A percentile compares a stretch with the other conserved stretches of the same genome.
Conservation (phyloP, 23 red algal genomes). For the Gracilaria domingensis region DNA sequence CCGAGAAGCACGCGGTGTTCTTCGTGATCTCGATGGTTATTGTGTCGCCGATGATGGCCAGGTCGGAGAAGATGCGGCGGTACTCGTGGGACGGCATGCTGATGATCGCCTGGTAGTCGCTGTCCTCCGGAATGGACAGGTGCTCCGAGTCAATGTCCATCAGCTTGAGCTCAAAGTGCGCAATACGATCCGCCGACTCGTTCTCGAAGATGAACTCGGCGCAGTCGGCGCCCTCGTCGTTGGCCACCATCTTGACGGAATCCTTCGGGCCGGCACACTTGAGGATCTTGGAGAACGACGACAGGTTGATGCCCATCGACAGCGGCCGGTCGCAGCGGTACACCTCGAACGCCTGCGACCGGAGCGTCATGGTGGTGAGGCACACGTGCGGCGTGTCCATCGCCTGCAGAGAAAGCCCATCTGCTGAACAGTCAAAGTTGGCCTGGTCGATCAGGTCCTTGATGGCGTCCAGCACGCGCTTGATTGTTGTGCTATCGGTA, state of each 20-base stretch:
- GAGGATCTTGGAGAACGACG: slow-evolving; percentile 88
- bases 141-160: slow-evolving; percentile 99
- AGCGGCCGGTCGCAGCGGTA: slow-evolving; percentile 83
- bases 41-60: slow-evolving; percentile 86
- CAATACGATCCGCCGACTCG: slow-evolving; percentile 80
- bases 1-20: slow-evolving; percentile 84
- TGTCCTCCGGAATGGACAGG: slow-evolving; percentile 87
- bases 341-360: slow-evolving; percentile 88
- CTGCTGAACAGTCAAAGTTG: slow-evolving; percentile 94
- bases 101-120: slow-evolving; percentile 83
- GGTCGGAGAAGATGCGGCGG: slow-evolving; percentile 87
- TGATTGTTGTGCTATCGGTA: slow-evolving; percentile 74
- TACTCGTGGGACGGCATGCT: slow-evolving; percentile 89
- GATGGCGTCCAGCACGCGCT: slow-evolving; percentile 92
- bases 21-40: slow-evolving; percentile 92
- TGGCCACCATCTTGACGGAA: slow-evolving; percentile 86
- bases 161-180: slow-evolving; percentile 94
- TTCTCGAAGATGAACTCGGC: slow-evolving; percentile 95
- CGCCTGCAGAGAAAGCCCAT: slow-evolving; percentile 85
- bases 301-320: slow-evolving; percentile 93
- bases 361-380: slow-evolving; percentile 89
- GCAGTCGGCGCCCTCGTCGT: slow-evolving; percentile 80
- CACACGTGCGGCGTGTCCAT: slow-evolving; percentile 93
- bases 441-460: slow-evolving; percentile 93
- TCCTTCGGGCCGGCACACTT: slow-evolving; percentile 92